Percentiles rank a stretch among this genome's conserved stretches.
Conservation (phyloP, 2,329 filamentous ascomycete genomes). For the Pseudocercospora musae region DNA sequence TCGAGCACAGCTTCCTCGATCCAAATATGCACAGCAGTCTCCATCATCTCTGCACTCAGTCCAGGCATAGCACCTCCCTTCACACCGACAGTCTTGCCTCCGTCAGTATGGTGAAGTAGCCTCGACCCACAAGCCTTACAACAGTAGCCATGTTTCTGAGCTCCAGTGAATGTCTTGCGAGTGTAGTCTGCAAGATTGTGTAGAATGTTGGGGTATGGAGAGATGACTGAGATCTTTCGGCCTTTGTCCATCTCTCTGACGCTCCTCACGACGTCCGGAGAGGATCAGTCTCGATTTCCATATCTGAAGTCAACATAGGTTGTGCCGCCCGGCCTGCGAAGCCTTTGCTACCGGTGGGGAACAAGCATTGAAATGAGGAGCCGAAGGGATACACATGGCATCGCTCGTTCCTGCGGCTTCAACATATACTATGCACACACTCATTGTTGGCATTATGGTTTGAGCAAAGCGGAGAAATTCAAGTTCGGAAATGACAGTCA, state of each 20-base stretch:
- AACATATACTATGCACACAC: background rate
- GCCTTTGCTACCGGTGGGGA: background rate
- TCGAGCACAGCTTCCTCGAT: background rate
- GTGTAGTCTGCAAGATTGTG: background rate
- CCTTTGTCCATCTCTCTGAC: no score
- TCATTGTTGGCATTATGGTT: background rate
- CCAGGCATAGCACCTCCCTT: background rate
- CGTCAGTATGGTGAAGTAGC: background rate
- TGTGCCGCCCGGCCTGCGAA: no score
- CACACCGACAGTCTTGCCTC: background rate
- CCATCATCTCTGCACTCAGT: background rate
- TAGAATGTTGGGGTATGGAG: background rate
- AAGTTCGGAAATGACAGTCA: conserved; percentile 42
- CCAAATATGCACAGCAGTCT: background rate
- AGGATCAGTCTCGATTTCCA: no score
- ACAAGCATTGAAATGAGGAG: background rate
- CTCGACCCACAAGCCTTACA: background rate
- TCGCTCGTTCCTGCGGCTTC: background rate
- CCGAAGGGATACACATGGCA: background rate
- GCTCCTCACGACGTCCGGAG: no score
- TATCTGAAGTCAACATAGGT: no score
- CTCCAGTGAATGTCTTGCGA: background rate
- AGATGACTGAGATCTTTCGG: background rate
- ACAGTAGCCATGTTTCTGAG: background rate
- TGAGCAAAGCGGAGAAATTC: background rate